A percentile compares a stretch with the other conserved stretches of the same genome.
These are phyloP conservation scores for Tetragonia tetragonoides DNA, from an alignment of 148 eudicot genomes.

Conservation along the genomic window DNA sequence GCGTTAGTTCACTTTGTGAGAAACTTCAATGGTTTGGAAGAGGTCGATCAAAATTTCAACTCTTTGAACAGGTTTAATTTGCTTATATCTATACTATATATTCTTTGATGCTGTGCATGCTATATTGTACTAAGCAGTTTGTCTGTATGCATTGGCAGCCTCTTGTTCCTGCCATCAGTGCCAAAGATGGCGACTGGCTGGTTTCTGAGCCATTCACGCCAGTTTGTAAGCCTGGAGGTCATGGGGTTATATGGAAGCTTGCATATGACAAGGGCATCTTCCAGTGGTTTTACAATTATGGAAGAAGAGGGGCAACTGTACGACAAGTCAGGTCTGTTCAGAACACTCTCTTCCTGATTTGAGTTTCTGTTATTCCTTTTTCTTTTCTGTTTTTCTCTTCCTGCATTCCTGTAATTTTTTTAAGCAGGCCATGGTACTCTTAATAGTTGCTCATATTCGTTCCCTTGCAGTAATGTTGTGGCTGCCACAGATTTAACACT, in stretches of 20 bases:
- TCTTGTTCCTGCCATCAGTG: slow-evolving; percentile 93
- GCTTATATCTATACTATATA: slow-evolving; percentile 5
- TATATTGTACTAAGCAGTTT: slow-evolving; percentile 22
- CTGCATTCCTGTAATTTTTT: background rate
- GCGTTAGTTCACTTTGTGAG: slow-evolving; percentile 74
- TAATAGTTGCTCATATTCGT: slow-evolving; percentile 31
- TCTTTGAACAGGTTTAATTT: slow-evolving; percentile 84
- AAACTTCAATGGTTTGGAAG: slow-evolving; percentile 88
- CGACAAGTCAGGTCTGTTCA: slow-evolving; percentile 84
- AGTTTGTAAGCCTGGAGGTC: slow-evolving; percentile 98
- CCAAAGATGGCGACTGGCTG: slow-evolving; percentile 89
- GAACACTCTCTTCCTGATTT: slow-evolving; percentile 13
- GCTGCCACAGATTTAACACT: slow-evolving; percentile 96
- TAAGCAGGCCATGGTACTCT: slow-evolving; percentile 5
- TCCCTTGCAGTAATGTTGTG: slow-evolving; percentile 86
- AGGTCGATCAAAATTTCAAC: slow-evolving; percentile 72
- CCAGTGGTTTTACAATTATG: slow-evolving; percentile 78
- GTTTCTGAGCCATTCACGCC: slow-evolving; percentile 69
- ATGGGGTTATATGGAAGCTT: slow-evolving; percentile 98
- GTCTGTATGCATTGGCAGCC: slow-evolving; percentile 60
- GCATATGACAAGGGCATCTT: slow-evolving; percentile 88
- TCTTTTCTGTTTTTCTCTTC: background rate
- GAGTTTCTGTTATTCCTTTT: slow-evolving; percentile 2
- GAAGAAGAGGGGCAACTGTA: slow-evolving; percentile 88
- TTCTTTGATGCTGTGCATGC: slow-evolving; percentile 4